A percentile compares a stretch with the other conserved stretches of the same genome.
Conservation (phyloP, 352 stramenopile genomes). For the Proteromonas lacertae region DNA sequence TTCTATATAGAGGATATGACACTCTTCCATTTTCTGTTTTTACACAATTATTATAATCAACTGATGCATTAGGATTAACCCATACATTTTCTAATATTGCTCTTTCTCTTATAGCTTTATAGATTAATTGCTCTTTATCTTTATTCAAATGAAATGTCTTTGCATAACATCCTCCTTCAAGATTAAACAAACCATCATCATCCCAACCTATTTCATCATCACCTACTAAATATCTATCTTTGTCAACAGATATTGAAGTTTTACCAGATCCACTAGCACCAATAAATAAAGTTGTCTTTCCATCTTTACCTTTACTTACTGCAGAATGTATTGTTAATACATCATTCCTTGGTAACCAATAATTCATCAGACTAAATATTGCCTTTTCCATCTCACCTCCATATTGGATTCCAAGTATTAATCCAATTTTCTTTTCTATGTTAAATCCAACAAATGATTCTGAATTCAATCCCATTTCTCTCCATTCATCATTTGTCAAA, state of each 20-base stretch:
- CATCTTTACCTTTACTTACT: slow-evolving; percentile 65
- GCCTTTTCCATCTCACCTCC: slow-evolving; percentile 94
- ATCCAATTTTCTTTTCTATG: slow-evolving; percentile 59
- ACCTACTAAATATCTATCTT: slow-evolving; percentile 52
- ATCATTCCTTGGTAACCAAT: slow-evolving; percentile 63
- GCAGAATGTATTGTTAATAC: slow-evolving; percentile 92
- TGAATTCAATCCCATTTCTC: slow-evolving; percentile 60
- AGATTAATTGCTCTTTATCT: slow-evolving; percentile 89
- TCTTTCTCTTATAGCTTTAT: slow-evolving; percentile 67
- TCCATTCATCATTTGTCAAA: slow-evolving; percentile 60
- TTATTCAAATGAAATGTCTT: slow-evolving; percentile 86
- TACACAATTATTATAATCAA: slow-evolving; percentile 4
- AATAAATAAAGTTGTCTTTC: slow-evolving; percentile 85
- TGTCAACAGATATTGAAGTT: slow-evolving; percentile 40
- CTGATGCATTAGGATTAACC: slow-evolving; percentile 20
- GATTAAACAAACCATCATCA: slow-evolving; percentile 89
- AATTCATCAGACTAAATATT: slow-evolving; percentile 94
- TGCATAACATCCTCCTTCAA: slow-evolving; percentile 91
- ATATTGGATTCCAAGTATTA: slow-evolving; percentile 79
- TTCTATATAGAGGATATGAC: slow-evolving; percentile 96
- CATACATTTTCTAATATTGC: slow-evolving; percentile 85
- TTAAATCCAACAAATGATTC: slow-evolving; percentile 89
- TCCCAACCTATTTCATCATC: slow-evolving; percentile 92
- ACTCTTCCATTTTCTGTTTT: slow-evolving; percentile 92
- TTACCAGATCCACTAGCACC: slow-evolving; percentile 67